Evolutionary conservation across 1,284 basidiomycete species (phyloP).

Genomic region (Inonotus obliquus): DNA sequence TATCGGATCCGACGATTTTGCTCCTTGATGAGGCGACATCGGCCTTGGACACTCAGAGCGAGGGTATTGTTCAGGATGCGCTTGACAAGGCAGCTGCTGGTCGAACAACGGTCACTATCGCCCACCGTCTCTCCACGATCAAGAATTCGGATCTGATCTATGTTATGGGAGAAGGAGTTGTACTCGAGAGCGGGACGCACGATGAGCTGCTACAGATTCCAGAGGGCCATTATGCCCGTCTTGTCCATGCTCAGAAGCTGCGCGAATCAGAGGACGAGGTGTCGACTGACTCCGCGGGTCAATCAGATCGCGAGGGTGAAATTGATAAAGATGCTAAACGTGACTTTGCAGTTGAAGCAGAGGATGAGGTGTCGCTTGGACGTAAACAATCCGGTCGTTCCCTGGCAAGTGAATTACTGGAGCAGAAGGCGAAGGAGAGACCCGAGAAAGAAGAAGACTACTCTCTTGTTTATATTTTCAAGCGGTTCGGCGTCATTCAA

Average conservation of each 20-base stretch:
- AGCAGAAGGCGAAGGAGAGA: slow-evolving; percentile 36
- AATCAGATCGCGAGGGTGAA: slow-evolving; percentile 27
- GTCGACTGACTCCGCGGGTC: slow-evolving; percentile 23
- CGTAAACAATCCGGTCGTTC: slow-evolving; percentile 65
- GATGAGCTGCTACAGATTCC: slow-evolving; percentile 63
- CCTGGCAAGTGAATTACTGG: slow-evolving; percentile 65
- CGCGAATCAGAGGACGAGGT: slow-evolving; percentile 46
- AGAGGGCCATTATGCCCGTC: slow-evolving; percentile 66
- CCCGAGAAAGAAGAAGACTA: slow-evolving; percentile 28
- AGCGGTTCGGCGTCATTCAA: slow-evolving; percentile 67
- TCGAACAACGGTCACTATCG: slow-evolving; percentile 76
- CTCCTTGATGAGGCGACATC: slow-evolving; percentile 87
- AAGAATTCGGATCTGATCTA: slow-evolving; percentile 82
- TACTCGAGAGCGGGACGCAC: slow-evolving; percentile 86
- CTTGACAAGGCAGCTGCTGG: slow-evolving; percentile 85
- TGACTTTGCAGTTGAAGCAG: slow-evolving; percentile 32
- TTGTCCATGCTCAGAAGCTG: slow-evolving; percentile 79
- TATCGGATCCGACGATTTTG: slow-evolving; percentile 83
- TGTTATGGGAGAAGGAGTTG: slow-evolving; percentile 80
- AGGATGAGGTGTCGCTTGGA: slow-evolving; percentile 59
- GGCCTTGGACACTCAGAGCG: slow-evolving; percentile 87
- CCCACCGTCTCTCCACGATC: slow-evolving; percentile 76
- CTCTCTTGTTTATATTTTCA: slow-evolving; percentile 59
- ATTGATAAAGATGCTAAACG: slow-evolving; percentile 1
- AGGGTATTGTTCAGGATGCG: slow-evolving; percentile 93